A percentile compares a stretch with the other conserved stretches of the same genome.
Conservation (phyloP, 768 basidiomycete species). For the Phanerochaete carnosa region DNA sequence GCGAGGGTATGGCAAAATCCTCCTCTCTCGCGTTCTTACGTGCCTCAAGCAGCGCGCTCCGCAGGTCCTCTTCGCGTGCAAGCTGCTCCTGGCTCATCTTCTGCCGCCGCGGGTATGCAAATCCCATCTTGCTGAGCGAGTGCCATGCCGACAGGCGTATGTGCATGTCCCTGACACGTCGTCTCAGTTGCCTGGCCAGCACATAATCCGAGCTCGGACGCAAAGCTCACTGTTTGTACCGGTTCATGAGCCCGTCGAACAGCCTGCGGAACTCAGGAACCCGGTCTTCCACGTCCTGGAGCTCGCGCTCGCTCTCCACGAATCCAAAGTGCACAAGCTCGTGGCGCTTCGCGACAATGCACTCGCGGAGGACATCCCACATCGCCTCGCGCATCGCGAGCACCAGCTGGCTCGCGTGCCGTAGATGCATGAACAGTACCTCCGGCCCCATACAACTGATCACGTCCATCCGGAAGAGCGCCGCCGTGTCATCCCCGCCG, state of each 20-base stretch:
- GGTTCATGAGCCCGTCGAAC: slow-evolving; percentile 11
- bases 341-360: neutral
- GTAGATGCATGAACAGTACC: slow-evolving; percentile 14
- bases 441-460: slow-evolving; percentile 5
- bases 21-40: slow-evolving; percentile 9
- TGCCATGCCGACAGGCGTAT: slow-evolving; percentile 13
- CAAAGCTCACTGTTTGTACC: slow-evolving; percentile 8
- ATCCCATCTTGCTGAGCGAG: slow-evolving; percentile 12
- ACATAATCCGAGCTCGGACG: neutral
- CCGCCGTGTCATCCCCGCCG: neutral
- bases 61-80: slow-evolving; percentile 9
- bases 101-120: slow-evolving; percentile 4
- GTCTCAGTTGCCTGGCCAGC: neutral
- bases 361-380: slow-evolving; percentile 12
- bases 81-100: slow-evolving; percentile 5
- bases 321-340: neutral
- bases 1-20: slow-evolving; percentile 5
- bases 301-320: neutral
- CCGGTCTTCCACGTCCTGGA: neutral
- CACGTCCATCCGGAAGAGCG: slow-evolving; percentile 7
- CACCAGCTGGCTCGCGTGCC: slow-evolving; percentile 8
- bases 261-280: neutral
- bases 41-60: slow-evolving; percentile 12
- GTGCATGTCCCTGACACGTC: slow-evolving; percentile 12
- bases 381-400: slow-evolving; percentile 13